phyloP scores from a whole-genome alignment of 2,329 filamentous ascomycete genomes.

The Tetracladium maxilliforme region DNA sequence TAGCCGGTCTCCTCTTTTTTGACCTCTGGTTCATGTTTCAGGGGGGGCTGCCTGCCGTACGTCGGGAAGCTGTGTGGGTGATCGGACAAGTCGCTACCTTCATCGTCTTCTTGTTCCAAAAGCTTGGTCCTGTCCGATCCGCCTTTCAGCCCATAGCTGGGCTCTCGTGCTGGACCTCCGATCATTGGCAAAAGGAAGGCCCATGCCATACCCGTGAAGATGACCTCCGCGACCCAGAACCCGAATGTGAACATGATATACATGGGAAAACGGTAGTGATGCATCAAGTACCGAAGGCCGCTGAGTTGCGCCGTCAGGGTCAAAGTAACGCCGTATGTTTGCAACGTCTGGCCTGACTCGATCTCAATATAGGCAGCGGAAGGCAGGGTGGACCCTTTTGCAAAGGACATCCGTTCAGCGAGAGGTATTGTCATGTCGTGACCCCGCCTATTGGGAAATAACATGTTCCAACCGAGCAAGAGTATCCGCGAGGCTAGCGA shows the following conservation, averaged over 20 bases:
- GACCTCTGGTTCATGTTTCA: constrained; percentile 20
- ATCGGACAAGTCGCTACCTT: constrained; percentile 19
- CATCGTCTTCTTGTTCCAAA: constrained; percentile 4
- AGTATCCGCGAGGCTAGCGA: constrained; percentile 43
- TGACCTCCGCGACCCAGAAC: constrained; percentile 68
- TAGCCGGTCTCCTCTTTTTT: constrained; percentile 12
- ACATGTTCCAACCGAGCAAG: constrained; percentile 53
- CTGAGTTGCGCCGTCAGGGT: constrained; percentile 60
- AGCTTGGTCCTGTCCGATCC: constrained; percentile 11
- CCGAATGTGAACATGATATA: constrained; percentile 52
- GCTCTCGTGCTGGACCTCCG: constrained; percentile 9
- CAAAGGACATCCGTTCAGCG: constrained; percentile 62
- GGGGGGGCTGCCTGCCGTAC: constrained; percentile 21
- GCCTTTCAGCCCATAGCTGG: constrained; percentile 3
- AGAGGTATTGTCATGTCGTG: constrained; percentile 51
- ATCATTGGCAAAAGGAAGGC: constrained; percentile 21
- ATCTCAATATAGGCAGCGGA: constrained; percentile 44
- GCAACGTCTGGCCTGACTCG: constrained; percentile 51
- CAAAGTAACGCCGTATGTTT: constrained; percentile 59
- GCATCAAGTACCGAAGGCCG: constrained; percentile 76
- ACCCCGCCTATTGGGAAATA: constrained; percentile 50
- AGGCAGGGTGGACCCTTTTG: constrained; percentile 27
- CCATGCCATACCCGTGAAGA: constrained; percentile 54
- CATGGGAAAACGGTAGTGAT: constrained; percentile 58
- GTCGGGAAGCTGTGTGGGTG: constrained; percentile 27